Percentiles rank a stretch among this genome's conserved stretches.
Evolutionary conservation across 2,329 filamentous ascomycete genomes (phyloP).

Genomic region (Trichoderma sp.): DNA sequence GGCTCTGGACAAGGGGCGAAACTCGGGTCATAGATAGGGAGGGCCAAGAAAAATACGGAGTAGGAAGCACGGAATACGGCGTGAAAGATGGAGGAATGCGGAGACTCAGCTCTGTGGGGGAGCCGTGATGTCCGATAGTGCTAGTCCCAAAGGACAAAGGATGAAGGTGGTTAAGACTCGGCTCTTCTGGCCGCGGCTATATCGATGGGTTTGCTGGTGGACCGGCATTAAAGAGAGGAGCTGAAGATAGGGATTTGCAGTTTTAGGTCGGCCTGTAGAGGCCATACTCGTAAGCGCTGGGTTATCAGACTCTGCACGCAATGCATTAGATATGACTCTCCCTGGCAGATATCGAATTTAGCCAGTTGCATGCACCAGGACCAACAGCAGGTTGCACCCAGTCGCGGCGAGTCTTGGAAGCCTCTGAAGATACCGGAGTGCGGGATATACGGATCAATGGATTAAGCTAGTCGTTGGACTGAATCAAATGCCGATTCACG

Average conservation of each 20-base stretch:
- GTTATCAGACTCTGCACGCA: not conserved
- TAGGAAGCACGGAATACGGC: not conserved
- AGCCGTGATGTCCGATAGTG: slow-evolving; percentile 5
- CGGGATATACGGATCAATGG: not conserved
- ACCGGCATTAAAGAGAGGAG: not conserved
- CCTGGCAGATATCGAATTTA: not conserved
- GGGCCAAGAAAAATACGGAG: not conserved
- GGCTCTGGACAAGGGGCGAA: slow-evolving; percentile 1
- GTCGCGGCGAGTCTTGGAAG: not conserved
- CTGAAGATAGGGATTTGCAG: too few species aligned
- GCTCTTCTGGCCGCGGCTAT: slow-evolving; percentile 1
- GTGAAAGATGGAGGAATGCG: slow-evolving; percentile 6
- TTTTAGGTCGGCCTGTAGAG: not conserved
- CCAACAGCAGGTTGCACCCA: not conserved
- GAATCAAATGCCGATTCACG: not conserved
- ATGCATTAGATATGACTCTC: not conserved
- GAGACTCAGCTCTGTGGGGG: slow-evolving; percentile 7
- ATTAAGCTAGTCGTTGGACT: not conserved
- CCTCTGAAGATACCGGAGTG: not conserved
- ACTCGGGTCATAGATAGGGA: not conserved
- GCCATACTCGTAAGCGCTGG: not conserved
- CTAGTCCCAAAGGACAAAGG: not conserved
- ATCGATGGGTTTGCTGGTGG: not conserved
- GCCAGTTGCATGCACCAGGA: not conserved
- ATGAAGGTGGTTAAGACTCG: slow-evolving; percentile 5